These are phyloP conservation scores for Cryptosporidium sp. DNA, from an alignment of 169 alveolate genomes.

Conservation along the genomic window DNA sequence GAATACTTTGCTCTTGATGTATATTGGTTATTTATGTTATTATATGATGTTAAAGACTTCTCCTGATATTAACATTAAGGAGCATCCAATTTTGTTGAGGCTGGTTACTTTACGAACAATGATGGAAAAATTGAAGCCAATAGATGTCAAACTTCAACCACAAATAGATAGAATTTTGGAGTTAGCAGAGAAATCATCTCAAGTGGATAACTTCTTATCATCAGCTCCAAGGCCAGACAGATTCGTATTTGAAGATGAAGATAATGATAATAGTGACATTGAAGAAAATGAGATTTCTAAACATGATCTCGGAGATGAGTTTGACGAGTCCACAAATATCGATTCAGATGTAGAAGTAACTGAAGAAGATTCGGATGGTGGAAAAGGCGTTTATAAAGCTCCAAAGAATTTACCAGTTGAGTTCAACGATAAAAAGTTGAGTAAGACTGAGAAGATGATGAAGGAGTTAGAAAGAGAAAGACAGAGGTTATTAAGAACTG, in stretches of 20 bases:
- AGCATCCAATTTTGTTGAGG: conserved; percentile 78
- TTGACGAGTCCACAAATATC: conserved; percentile 76
- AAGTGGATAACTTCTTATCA: conserved; percentile 37
- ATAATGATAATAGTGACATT: conserved; percentile 34
- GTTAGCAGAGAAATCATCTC: conserved; percentile 43
- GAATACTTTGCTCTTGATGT: conserved; percentile 46
- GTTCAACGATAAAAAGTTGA: conserved; percentile 79
- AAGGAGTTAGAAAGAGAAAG: conserved; percentile 62
- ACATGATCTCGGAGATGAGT: conserved; percentile 4
- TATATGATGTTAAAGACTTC: conserved; percentile 72
- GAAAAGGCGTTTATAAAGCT: conserved; percentile 74
- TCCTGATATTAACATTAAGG: conserved; percentile 56
- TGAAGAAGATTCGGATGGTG: conserved; percentile 49
- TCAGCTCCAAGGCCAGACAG: conserved; percentile 71
- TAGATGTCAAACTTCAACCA: conserved; percentile 74
- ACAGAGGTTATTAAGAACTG: conserved; percentile 46
- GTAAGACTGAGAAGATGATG: conserved; percentile 78
- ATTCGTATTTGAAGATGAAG: conserved; percentile 63
- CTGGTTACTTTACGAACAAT: conserved; percentile 70
- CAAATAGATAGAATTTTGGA: conserved; percentile 44
- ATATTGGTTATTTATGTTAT: conserved; percentile 64
- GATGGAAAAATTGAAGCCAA: conserved; percentile 73
- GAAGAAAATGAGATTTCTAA: conserved; percentile 32
- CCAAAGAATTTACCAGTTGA: conserved; percentile 80
- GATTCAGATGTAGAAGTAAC: conserved; percentile 78